Evolutionary conservation across 106 monocot species (phyloP), one percentile per base, ranked within the genome.

Genomic region (Allium fistulosum): DNA sequence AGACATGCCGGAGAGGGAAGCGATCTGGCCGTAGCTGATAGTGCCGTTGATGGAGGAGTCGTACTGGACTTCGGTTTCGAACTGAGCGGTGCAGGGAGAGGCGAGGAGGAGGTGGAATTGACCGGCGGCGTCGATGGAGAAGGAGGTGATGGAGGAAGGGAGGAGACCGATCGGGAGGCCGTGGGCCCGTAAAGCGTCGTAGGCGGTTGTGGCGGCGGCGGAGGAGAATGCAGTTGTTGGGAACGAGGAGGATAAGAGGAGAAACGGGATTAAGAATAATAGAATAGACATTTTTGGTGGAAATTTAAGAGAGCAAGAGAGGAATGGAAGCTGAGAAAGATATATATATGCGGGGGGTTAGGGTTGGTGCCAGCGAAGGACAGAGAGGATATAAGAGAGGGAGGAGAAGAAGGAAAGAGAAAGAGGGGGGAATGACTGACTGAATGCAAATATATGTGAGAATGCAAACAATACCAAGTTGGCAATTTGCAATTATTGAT

Each of bases 11-110:
- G 83, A 77, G 53, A 87, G 57, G 15, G 71, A 28, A 28, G 77
- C 63, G 74, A 87, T 83, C 77, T 75, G 72, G 26, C 80, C 87
- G 68, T 65, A 75, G 59, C 71, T 65, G 52, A 87, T 47, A 12
- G 18, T 50, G 56, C 87, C 83, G 64, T 77, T 17, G 57, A 87
- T 27, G 68, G 67, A 72, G 64, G 55, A 18, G 28, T 74, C 72
- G 83, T 83, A 87, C 26, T 52, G 74, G 17, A 87, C 77, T 18
- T 66, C 74, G 53, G 68, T 83, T 73, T 87, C 83, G 77, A 80
- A 78, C 17, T 64, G 70, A 9, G 87, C 87, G 6, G 82, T 83
- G 87, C 87, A 87, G 16, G 83, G 71, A 3, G 11, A 14, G 48
- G 60, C 65, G 11, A 87, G 65, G 8, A 45, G 59, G 4, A 74